phyloP scores from a whole-genome alignment of 257 asterid species.

The Lantana camara region DNA sequence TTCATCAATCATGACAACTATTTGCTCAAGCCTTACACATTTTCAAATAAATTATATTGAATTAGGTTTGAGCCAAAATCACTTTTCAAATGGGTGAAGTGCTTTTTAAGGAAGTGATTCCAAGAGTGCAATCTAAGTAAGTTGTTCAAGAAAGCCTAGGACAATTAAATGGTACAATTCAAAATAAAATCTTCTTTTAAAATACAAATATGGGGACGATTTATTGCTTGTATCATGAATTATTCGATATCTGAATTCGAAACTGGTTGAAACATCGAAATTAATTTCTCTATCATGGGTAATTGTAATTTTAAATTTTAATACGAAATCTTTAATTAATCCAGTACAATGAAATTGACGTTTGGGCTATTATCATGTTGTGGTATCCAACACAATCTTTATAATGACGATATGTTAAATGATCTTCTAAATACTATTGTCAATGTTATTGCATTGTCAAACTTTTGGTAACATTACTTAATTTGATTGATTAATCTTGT shows the following conservation, averaged over 20 bases:
- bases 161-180: neutral
- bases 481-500: neutral
- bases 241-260: too few relatives aligned
- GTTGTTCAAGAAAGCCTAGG: conserved; percentile 23
- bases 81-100: conserved; percentile 33
- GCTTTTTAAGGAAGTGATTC: conserved; percentile 52
- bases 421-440: neutral
- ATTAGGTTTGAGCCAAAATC: conserved; percentile 17
- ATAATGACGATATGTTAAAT: neutral
- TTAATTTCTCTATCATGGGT: too few relatives aligned
- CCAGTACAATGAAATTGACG: too few relatives aligned
- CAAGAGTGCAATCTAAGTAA: conserved; percentile 69
- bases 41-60: conserved; percentile 3
- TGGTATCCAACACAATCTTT: neutral
- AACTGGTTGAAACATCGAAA: too few relatives aligned
- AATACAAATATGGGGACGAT: too few relatives aligned
- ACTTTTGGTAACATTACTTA: neutral
- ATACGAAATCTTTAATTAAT: too few relatives aligned
- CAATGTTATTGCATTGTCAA: neutral
- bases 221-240: too few relatives aligned
- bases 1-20: conserved; percentile 6
- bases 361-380: too few relatives aligned
- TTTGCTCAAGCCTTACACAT: conserved; percentile 9
- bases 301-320: too few relatives aligned
- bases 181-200: too few relatives aligned